A percentile compares a stretch with the other conserved stretches of the same genome.
These are phyloP conservation scores for Trichoderma citrinoviride DNA, from an alignment of 2,329 filamentous ascomycete species.

Conservation along the genomic window DNA sequence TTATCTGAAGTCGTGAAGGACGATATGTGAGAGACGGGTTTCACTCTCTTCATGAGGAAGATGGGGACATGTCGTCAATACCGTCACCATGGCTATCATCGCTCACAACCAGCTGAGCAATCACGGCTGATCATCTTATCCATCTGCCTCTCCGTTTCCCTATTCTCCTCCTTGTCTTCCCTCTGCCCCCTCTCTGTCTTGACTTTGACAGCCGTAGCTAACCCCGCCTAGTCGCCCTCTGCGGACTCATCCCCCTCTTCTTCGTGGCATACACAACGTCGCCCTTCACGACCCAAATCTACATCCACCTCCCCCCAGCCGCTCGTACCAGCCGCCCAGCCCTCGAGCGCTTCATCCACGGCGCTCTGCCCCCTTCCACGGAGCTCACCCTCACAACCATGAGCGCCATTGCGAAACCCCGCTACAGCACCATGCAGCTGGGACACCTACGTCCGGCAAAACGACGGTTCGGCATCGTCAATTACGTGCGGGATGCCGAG, in stretches of 20 bases:
- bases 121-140: no score
- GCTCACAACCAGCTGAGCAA: no score
- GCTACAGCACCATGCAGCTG: constrained; percentile 44
- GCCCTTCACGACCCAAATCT: constrained; percentile 71
- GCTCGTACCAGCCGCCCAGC: constrained; percentile 60
- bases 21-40: no score
- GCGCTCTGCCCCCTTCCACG: constrained; percentile 44
- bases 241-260: constrained; percentile 62
- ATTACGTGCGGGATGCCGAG: constrained; percentile 35
- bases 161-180: neutral
- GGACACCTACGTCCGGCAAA: constrained; percentile 36
- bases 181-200: neutral
- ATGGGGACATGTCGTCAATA: no score
- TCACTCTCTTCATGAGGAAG: no score
- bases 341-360: constrained; percentile 51
- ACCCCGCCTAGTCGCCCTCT: constrained; percentile 51
- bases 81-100: no score
- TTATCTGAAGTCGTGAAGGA: no score
- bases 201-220: neutral
- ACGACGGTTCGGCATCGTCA: constrained; percentile 41
- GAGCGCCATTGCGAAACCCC: constrained; percentile 54
- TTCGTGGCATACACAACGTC: constrained; percentile 63
- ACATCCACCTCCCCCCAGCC: constrained; percentile 64
- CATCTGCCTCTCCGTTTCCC: no score
- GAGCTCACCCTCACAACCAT: constrained; percentile 55